Evolutionary conservation across 352 stramenopile species (phyloP), one percentile per base, ranked within the genome.

Genomic region (Phytopythium sindhum): DNA sequence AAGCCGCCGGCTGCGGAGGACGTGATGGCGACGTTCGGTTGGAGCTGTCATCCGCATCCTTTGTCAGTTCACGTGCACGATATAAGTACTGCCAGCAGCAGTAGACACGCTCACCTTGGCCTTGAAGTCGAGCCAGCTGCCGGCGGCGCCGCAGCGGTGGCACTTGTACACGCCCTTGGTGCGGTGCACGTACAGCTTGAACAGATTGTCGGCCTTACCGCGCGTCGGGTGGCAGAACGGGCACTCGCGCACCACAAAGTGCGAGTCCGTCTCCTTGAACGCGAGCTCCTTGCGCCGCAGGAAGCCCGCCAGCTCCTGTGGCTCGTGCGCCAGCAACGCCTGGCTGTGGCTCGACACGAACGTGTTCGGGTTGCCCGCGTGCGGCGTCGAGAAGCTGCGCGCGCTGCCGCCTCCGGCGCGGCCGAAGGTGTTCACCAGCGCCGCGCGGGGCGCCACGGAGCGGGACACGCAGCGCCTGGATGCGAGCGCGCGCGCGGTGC

Each of bases 161-260:
- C 90, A 97, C 64, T 95, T 93, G 76, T 94, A 97, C 60, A 95
- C 80, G 52, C 90, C 89, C 48, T 90, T 86, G 28, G 74, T 71
- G 74, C 90, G 93, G 69, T 93, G 80, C 60, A 97, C 84, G 70
- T 97, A 97, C 61, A 97, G 75, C 73, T 97, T 97, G 65, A 95
- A 97, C 9, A 97, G 71, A 65, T 97, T 97, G 73, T 93, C 84
- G 12, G 68, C 45, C 60, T 90, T 90, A 64, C 89, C 89, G 59
- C 80, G 82, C 24, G 88, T 93, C 29, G 84, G 53, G 51, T 95
- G 84, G 68, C 90, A 97, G 69, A 96, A 95, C n/a, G 88, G 88
- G 55, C 89, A 97, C 60, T 94, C 81, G 39, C 83, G 81, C 61
- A 95, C 80, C 33, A 94, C 66, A 23, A 88, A 88, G 67, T 96